Evolutionary conservation across 108 stramenopile genomes (phyloP).

Genomic region (Nitzschia sp.): DNA sequence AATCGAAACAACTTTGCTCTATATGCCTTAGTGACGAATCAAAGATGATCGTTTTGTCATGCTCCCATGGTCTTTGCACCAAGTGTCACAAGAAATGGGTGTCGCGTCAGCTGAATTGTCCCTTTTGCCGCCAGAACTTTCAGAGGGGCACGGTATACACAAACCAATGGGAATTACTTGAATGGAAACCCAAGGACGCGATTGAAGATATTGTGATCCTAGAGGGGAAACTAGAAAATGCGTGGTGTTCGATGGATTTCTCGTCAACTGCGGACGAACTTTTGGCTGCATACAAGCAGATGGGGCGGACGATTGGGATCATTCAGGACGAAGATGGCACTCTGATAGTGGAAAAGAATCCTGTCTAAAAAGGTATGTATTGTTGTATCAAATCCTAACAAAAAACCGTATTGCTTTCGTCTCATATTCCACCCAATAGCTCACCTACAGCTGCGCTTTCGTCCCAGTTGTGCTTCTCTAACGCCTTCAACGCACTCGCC

Average conservation of each 20-base stretch:
- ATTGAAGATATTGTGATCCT: background rate
- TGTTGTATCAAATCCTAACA: background rate
- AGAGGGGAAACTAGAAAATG: background rate
- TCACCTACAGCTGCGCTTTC: conserved; percentile 90
- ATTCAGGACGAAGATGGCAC: conserved; percentile 6
- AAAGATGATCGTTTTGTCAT: conserved; percentile 18
- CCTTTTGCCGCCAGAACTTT: conserved; percentile 30
- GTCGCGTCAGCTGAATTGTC: conserved; percentile 16
- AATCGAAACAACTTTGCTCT: conserved; percentile 4
- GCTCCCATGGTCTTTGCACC: conserved; percentile 27
- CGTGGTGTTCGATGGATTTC: conserved; percentile 2
- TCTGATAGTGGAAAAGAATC: background rate
- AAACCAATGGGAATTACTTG: conserved; percentile 3
- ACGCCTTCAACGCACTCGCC: conserved; percentile 76
- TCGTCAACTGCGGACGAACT: background rate
- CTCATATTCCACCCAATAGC: conserved; percentile 66
- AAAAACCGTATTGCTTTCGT: background rate
- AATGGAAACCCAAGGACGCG: conserved; percentile 10
- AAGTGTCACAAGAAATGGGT: conserved; percentile 34
- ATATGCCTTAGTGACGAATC: conserved; percentile 20
- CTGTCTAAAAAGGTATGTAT: background rate
- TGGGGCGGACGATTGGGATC: background rate
- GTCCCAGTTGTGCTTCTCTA: conserved; percentile 89
- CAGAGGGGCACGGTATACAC: background rate
- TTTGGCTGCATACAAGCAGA: background rate